Evolutionary conservation across 495 filamentous ascomycete genomes (phyloP).

Genomic region (Thozetella sp.): DNA sequence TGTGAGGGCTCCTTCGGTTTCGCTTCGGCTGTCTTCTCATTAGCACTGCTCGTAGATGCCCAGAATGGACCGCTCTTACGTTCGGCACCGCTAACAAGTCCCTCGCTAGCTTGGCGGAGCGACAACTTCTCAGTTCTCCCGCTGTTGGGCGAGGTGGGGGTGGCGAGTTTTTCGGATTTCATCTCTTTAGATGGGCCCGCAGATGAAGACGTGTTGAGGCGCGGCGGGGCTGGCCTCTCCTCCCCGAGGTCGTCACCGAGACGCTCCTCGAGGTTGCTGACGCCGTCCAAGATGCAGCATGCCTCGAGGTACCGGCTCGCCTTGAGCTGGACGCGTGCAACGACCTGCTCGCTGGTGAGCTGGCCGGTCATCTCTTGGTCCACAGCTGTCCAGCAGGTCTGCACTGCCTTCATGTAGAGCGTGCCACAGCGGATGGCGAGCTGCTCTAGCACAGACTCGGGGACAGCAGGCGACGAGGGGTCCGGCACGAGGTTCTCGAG

Average conservation of each 20-base stretch:
- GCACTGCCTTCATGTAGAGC: constrained; percentile 79
- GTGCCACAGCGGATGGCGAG: constrained; percentile 73
- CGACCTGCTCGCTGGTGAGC: constrained; percentile 38
- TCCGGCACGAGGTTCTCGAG: constrained; percentile 59
- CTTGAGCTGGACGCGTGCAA: constrained; percentile 39
- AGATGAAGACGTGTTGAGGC: constrained; percentile 7
- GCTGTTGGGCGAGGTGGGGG: neutral
- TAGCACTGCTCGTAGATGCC: neutral
- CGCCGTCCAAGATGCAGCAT: constrained; percentile 50
- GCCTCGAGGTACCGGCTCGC: constrained; percentile 47
- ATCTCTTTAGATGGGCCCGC: constrained; percentile 15
- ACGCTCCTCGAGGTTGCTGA: constrained; percentile 48
- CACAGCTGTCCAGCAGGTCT: constrained; percentile 76
- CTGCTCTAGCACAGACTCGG: constrained; percentile 54
- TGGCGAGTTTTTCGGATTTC: neutral
- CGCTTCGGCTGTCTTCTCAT: constrained; percentile 1
- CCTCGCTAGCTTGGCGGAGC: too few species aligned
- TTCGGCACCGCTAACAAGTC: neutral
- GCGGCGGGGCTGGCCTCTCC: constrained; percentile 7
- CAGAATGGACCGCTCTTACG: constrained; percentile 5
- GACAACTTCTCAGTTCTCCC: constrained; percentile 13
- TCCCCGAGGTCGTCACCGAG: constrained; percentile 38
- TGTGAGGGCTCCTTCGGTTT: constrained; percentile 24
- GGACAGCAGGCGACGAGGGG: constrained; percentile 27
- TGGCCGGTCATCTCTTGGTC: constrained; percentile 60